phyloP scores from a whole-genome alignment of 257 asterid genomes.

The Galeopsis tetrahit region DNA sequence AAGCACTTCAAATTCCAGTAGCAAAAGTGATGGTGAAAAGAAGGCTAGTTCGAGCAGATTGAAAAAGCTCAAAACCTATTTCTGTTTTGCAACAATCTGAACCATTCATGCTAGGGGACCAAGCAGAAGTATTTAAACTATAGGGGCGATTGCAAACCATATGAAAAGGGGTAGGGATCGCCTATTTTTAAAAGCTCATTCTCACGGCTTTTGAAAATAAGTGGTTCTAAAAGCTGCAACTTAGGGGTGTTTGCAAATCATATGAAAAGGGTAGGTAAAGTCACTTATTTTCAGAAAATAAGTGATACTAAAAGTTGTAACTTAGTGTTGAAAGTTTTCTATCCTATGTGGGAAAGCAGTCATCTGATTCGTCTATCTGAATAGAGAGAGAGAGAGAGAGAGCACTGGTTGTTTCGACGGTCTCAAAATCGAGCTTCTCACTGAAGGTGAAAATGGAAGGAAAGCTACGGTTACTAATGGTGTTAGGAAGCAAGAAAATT shows the following conservation, averaged over 20 bases:
- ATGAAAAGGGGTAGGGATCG: too few species aligned
- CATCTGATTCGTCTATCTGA: neutral
- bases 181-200: too few species aligned
- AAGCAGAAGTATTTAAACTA: neutral
- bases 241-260: too few species aligned
- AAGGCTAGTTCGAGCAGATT: constrained; percentile 40
- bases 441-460: neutral
- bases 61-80: constrained; percentile 49
- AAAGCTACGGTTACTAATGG: neutral
- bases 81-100: constrained; percentile 62
- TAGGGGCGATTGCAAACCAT: too few species aligned
- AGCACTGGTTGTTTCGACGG: neutral
- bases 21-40: constrained; percentile 31
- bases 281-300: too few species aligned
- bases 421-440: neutral
- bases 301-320: too few species aligned
- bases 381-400: neutral
- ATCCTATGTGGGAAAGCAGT: neutral
- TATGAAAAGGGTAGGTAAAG: too few species aligned
- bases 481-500: neutral
- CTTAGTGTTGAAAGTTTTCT: too few species aligned
- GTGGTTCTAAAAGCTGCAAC: too few species aligned
- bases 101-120: neutral
- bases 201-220: too few species aligned
- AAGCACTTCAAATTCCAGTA: constrained; percentile 35